These are phyloP conservation scores for Smittium culicis DNA, from an alignment of 371 early-diverging fungal species.

Conservation along the genomic window DNA sequence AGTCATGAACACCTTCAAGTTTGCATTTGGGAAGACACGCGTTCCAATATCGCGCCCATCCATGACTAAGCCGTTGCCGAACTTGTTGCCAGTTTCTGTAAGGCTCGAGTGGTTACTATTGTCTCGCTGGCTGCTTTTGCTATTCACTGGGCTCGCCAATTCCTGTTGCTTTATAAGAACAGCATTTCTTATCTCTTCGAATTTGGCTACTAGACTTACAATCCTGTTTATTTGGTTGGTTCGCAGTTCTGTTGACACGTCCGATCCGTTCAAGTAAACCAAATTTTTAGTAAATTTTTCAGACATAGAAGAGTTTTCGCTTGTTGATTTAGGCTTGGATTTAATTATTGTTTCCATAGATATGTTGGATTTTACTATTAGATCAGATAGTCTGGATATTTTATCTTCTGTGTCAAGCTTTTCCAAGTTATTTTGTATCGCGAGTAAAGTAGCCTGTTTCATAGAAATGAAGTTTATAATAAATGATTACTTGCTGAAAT, in stretches of 20 bases:
- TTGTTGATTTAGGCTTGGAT: conserved; percentile 39
- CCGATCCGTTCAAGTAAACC: conserved; percentile 40
- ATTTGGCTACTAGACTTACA: conserved; percentile 56
- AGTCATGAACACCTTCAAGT: conserved; percentile 74
- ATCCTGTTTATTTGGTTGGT: conserved; percentile 43
- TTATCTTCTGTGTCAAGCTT: conserved; percentile 2
- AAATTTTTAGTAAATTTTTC: too few relatives aligned
- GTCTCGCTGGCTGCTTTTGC: conserved; percentile 20
- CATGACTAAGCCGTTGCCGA: conserved; percentile 85
- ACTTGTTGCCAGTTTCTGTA: conserved; percentile 16
- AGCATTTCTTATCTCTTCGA: conserved; percentile 43
- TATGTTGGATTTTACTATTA: background rate
- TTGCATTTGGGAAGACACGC: conserved; percentile 72
- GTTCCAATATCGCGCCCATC: conserved; percentile 94
- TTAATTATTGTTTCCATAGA: too few relatives aligned
- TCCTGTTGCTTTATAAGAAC: conserved; percentile 47
- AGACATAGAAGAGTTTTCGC: too few relatives aligned
- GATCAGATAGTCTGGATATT: too few relatives aligned
- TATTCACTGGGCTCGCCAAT: conserved; percentile 24
- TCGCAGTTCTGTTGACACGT: conserved; percentile 55
- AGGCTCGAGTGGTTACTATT: background rate
- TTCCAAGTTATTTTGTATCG: conserved; percentile 36
- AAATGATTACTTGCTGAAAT: conserved; percentile 21
- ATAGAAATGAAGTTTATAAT: too few relatives aligned
- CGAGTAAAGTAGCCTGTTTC: conserved; percentile 33